Evolutionary conservation across 805 yeast species (phyloP).

Genomic region (Ogataea henricii): DNA sequence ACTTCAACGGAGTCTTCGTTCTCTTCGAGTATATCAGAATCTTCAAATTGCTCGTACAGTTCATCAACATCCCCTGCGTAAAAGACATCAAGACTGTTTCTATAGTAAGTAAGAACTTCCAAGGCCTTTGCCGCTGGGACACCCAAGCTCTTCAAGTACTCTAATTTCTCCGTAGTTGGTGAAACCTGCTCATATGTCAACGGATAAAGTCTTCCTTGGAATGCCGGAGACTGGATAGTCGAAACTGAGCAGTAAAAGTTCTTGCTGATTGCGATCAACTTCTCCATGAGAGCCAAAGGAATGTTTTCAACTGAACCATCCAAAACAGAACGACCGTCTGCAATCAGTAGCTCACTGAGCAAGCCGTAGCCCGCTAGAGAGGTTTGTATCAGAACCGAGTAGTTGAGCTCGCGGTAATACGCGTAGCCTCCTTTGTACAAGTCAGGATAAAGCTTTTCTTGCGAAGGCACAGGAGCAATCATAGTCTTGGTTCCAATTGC

Average conservation of each 20-base stretch:
- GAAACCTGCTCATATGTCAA: constrained; percentile 42
- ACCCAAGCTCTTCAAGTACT: constrained; percentile 35
- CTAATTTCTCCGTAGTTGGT: constrained; percentile 40
- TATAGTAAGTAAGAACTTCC: constrained; percentile 25
- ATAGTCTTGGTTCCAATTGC: constrained; percentile 43
- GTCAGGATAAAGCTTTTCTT: constrained; percentile 43
- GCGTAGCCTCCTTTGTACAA: constrained; percentile 27
- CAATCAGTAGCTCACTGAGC: constrained; percentile 36
- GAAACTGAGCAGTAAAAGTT: constrained; percentile 42
- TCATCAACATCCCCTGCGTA: constrained; percentile 23
- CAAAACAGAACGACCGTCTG: constrained; percentile 26
- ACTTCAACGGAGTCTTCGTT: constrained; percentile 13
- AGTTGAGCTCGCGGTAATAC: constrained; percentile 28
- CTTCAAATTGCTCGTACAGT: constrained; percentile 37
- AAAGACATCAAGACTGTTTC: constrained; percentile 25
- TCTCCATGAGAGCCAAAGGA: constrained; percentile 44
- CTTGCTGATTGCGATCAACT: constrained; percentile 46
- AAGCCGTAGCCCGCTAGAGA: constrained; percentile 44
- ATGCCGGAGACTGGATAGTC: constrained; percentile 37
- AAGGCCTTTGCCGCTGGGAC: constrained; percentile 36
- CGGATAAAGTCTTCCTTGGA: constrained; percentile 40
- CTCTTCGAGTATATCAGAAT: constrained; percentile 8
- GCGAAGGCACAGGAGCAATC: constrained; percentile 35
- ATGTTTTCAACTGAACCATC: constrained; percentile 28
- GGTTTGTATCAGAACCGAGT: constrained; percentile 39